Evolutionary conservation across 2,329 filamentous ascomycete genomes (phyloP).

Genomic region (Ophiostoma populinum): DNA sequence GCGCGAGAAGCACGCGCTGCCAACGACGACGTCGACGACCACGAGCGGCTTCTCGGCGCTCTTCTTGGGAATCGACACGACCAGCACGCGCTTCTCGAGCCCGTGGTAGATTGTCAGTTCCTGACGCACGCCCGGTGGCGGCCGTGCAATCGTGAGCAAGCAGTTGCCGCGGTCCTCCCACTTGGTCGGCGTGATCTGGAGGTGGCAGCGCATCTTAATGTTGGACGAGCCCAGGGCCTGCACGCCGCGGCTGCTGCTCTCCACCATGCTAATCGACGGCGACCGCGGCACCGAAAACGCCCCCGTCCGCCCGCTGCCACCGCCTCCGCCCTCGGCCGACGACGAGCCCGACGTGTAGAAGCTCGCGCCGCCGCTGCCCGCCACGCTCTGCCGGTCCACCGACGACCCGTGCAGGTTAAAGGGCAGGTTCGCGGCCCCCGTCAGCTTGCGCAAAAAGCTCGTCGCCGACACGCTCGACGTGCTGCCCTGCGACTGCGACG

Average conservation of each 20-base stretch:
- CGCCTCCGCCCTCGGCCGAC: slow-evolving; percentile 23
- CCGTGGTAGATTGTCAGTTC: slow-evolving; percentile 44
- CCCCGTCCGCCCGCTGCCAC: slow-evolving; percentile 12
- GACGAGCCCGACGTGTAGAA: slow-evolving; percentile 43
- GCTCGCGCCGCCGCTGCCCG: slow-evolving; percentile 35
- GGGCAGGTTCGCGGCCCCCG: slow-evolving; percentile 43
- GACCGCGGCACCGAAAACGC: slow-evolving; percentile 29
- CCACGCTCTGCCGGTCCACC: slow-evolving; percentile 35
- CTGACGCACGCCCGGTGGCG: slow-evolving; percentile 43
- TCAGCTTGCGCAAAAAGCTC: slow-evolving; percentile 67
- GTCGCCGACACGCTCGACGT: slow-evolving; percentile 44
- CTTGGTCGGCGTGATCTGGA: slow-evolving; percentile 56
- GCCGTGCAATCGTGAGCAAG: slow-evolving; percentile 62
- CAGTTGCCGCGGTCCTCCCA: slow-evolving; percentile 90
- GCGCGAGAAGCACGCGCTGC: slow-evolving; percentile 68
- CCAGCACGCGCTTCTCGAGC: slow-evolving; percentile 70
- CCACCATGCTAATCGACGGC: slow-evolving; percentile 38
- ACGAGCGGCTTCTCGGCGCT: slow-evolving; percentile 37
- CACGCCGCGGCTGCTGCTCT: slow-evolving; percentile 28
- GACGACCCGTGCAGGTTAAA: slow-evolving; percentile 77
- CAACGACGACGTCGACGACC: slow-evolving; percentile 68
- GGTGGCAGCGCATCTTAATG: slow-evolving; percentile 72
- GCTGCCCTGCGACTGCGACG: slow-evolving; percentile 53
- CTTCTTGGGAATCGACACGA: slow-evolving; percentile 53
- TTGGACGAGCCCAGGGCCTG: slow-evolving; percentile 54